phyloP scores from a whole-genome alignment of 208 protist genomes.

The Leishmania arabica region DNA sequence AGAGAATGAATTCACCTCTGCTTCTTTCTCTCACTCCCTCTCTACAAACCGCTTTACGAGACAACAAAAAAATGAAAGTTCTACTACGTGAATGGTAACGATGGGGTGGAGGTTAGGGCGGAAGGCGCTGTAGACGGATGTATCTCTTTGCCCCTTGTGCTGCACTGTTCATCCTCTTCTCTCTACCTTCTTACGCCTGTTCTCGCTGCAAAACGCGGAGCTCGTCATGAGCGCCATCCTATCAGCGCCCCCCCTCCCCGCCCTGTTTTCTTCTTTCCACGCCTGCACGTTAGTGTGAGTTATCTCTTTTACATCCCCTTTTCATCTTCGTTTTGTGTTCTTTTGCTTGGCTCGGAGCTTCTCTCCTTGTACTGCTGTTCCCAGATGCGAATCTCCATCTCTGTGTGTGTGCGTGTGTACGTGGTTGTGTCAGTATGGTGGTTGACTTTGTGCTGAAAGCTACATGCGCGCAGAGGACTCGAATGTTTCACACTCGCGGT shows the following conservation, averaged over 20 bases:
- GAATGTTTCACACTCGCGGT: not conserved
- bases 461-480: not conserved
- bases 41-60: not conserved
- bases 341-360: not conserved
- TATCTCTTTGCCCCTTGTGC: not conserved
- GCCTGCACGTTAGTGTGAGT: not conserved
- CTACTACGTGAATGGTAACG: not conserved
- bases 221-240: not conserved
- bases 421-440: not conserved
- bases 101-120: not conserved
- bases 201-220: not conserved
- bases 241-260: not conserved
- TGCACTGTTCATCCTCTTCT: not conserved
- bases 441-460: not conserved
- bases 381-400: not conserved
- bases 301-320: not conserved
- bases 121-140: not conserved
- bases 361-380: not conserved
- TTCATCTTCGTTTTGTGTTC: not conserved
- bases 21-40: not conserved
- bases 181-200: not conserved
- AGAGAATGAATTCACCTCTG: not conserved
- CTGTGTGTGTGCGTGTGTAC: no score
- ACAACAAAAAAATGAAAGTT: not conserved
- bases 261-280: not conserved